Evolutionary conservation across 2,329 filamentous ascomycete genomes (phyloP).

Genomic region (Elsinoe batatas): DNA sequence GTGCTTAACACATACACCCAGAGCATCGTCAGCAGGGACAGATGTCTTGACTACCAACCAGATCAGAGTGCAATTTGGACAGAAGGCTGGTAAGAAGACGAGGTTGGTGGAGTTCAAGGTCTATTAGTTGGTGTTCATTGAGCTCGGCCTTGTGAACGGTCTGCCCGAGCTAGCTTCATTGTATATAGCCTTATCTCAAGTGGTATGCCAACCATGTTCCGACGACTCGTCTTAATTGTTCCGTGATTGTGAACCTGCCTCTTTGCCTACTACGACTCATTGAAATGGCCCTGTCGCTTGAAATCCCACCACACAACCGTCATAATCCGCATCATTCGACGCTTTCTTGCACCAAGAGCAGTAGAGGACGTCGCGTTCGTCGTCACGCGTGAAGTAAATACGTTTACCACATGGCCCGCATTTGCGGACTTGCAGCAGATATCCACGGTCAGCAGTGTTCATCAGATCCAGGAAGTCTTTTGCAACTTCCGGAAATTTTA

Average conservation of each 20-base stretch:
- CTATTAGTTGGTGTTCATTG: constrained; percentile 15
- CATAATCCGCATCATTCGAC: not conserved
- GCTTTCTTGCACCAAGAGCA: not conserved
- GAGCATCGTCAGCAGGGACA: constrained; percentile 22
- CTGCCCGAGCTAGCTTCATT: not conserved
- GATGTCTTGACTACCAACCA: constrained; percentile 20
- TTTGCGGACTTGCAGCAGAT: too few relatives aligned
- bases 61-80: constrained; percentile 28
- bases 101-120: constrained; percentile 33
- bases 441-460: too few relatives aligned
- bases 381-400: too few relatives aligned
- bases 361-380: not conserved
- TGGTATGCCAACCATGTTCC: not conserved
- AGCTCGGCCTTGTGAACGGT: not conserved
- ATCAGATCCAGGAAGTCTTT: too few relatives aligned
- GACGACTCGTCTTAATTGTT: not conserved
- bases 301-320: not conserved
- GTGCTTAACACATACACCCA: constrained; percentile 34
- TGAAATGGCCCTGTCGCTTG: not conserved
- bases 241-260: not conserved
- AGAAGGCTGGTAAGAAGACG: constrained; percentile 25
- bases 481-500: too few relatives aligned
- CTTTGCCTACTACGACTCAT: not conserved
- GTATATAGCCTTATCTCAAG: too few relatives aligned
- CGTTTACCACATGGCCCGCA: too few relatives aligned